Percentiles rank a stretch among this genome's conserved stretches.
phyloP scores from a whole-genome alignment of 2,329 filamentous ascomycete genomes.

The Aspergillus melleus region DNA sequence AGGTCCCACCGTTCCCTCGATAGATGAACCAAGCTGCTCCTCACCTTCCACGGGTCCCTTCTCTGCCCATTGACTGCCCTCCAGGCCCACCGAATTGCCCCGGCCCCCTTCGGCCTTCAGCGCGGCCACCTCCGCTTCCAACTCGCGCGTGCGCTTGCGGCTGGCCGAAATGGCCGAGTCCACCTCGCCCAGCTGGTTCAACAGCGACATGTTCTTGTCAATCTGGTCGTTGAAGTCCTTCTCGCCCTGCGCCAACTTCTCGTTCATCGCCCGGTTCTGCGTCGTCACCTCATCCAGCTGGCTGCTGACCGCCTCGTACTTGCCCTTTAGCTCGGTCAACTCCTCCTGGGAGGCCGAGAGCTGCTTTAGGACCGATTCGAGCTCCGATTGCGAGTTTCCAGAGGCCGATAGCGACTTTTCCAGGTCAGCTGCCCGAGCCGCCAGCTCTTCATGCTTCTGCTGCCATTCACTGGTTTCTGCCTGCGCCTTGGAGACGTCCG shows the following conservation, averaged over 20 bases:
- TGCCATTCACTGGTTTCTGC: slow-evolving; percentile 50
- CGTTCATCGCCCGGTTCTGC: slow-evolving; percentile 33
- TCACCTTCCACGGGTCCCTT: slow-evolving; percentile 44
- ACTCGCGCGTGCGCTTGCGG: slow-evolving; percentile 39
- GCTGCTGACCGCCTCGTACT: slow-evolving; percentile 29
- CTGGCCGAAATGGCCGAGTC: slow-evolving; percentile 36
- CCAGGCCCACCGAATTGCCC: slow-evolving; percentile 31
- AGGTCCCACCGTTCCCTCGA: slow-evolving; percentile 50
- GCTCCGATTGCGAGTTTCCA: slow-evolving; percentile 68
- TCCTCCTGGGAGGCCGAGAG: slow-evolving; percentile 37
- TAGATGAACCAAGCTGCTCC: slow-evolving; percentile 49
- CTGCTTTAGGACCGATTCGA: slow-evolving; percentile 63
- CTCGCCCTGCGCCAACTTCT: slow-evolving; percentile 35
- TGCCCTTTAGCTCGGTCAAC: slow-evolving; percentile 30
- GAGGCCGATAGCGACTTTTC: slow-evolving; percentile 78
- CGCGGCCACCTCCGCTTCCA: slow-evolving; percentile 40
- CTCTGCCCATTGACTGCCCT: slow-evolving; percentile 45
- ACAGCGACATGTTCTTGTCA: slow-evolving; percentile 42
- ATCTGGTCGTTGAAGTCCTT: slow-evolving; percentile 41
- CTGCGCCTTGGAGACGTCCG: slow-evolving; percentile 47
- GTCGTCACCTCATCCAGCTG: slow-evolving; percentile 34
- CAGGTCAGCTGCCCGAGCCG: slow-evolving; percentile 72
- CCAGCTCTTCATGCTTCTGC: slow-evolving; percentile 32
- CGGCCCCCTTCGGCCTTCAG: slow-evolving; percentile 38
- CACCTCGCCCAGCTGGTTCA: slow-evolving; percentile 41